Conservation (phyloP, 2,329 filamentous ascomycete species). For the Macrophomina tecta region DNA sequence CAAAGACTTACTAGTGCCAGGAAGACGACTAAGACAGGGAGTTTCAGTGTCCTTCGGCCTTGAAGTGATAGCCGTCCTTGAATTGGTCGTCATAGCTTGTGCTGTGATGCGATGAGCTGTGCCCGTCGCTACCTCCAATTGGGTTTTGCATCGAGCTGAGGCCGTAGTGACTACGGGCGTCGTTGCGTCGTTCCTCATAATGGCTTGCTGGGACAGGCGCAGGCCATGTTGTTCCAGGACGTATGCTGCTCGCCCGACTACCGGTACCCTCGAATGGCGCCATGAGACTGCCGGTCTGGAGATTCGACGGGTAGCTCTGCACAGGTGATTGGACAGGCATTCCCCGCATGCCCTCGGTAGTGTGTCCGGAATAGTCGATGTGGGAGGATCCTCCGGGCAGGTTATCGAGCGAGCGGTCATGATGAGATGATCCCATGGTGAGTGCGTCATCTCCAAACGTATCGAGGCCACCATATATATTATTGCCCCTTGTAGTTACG, state of each 20-base stretch:
- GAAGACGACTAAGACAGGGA: no score
- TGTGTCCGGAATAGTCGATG: conserved; percentile 1
- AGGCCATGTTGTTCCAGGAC: background rate
- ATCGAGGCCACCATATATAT: background rate
- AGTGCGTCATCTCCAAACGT: background rate
- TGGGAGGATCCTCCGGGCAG: background rate
- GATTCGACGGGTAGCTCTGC: background rate
- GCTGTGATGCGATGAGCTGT: background rate
- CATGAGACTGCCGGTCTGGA: background rate
- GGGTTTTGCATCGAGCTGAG: background rate
- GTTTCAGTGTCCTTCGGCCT: conserved; percentile 12
- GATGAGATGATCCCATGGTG: background rate
- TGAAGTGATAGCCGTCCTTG: conserved; percentile 13
- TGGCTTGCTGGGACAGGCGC: background rate
- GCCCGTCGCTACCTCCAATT: background rate
- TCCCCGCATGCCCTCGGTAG: background rate
- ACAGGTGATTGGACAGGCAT: conserved; percentile 13
- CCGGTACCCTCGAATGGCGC: background rate
- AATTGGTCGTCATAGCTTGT: conserved; percentile 9
- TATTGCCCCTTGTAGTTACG: background rate
- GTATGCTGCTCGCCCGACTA: background rate
- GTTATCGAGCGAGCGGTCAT: background rate
- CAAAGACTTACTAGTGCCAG: background rate
- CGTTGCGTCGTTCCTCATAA: conserved; percentile 5
- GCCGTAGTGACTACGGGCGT: background rate